phyloP scores from a whole-genome alignment of 2,329 filamentous ascomycete species.

The Alternaria sp. region DNA sequence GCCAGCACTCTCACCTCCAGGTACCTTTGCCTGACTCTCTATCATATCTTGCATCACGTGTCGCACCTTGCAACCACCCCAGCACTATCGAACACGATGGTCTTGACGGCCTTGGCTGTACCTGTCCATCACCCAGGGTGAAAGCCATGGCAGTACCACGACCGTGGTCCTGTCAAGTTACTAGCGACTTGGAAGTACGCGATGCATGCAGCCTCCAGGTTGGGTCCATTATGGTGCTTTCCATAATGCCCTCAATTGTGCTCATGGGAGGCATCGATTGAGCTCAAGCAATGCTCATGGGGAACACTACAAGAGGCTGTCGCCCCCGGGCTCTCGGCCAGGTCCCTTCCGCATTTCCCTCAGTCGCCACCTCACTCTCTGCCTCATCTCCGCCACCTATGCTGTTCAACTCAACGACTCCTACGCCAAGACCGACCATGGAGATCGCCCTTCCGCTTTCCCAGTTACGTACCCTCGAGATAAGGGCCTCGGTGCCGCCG shows the following conservation, averaged over 20 bases:
- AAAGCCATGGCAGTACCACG: background rate
- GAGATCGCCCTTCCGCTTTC: constrained; percentile 3
- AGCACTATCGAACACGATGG: background rate
- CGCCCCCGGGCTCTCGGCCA: background rate
- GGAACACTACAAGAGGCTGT: constrained; percentile 4
- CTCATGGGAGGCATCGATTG: background rate
- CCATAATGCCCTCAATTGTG: constrained; percentile 17
- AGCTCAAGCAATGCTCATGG: background rate
- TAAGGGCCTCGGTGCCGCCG: constrained; percentile 3
- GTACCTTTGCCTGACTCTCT: background rate
- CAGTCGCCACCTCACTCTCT: background rate
- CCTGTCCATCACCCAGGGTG: background rate
- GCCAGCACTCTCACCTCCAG: background rate
- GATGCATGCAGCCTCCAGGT: background rate
- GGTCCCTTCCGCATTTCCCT: background rate
- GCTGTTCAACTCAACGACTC: background rate
- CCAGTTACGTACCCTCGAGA: background rate
- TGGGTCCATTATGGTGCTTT: background rate
- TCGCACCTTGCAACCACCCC: background rate
- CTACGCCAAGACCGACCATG: constrained; percentile 13
- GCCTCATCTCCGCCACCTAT: background rate
- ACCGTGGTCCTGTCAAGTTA: background rate
- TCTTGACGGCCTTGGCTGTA: background rate
- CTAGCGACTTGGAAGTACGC: constrained; percentile 2
- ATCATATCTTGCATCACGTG: background rate